Evolutionary conservation across 202 grass and related monocot genomes (phyloP), one percentile per base, ranked within the genome.

Genomic region (Schoenoplectus triqueter): DNA sequence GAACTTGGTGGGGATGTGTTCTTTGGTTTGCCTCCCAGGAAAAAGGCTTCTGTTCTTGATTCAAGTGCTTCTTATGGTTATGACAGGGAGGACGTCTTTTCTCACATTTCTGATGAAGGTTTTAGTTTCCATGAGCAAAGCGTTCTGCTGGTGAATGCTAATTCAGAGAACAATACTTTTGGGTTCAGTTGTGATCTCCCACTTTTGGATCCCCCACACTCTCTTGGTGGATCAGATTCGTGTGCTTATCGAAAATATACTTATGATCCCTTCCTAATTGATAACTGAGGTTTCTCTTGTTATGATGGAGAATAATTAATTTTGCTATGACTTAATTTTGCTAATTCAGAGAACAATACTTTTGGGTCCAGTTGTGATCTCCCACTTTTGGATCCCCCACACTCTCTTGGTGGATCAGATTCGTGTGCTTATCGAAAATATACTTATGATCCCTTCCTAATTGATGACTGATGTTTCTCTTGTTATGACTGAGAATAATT

Each of bases 71-170:
- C 81, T 83, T 63, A 39, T 44, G 20, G 39, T 44, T 83, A 21
- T 83, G 81, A 83, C 69, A 83, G 49, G 81, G 46, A 56, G 20
- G 70, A 70, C 15, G 31, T 31, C 31, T 66, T 81, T 66, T 70
- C 64, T 70, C 21, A 45, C 59, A 83, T 44, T 57, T 40, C 22
- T 10, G 81, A 83, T 70, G 81, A 7, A 55, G 65, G 70, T 44
- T 70, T 83, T 44, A 42, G 54, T 17, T 7, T 60, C 22, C 57
- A 69, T 17, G 81, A 66, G 13, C 48, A 11, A 57, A 83, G 64
- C 48, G 64, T 83, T 55, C 48, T 83, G 11, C 70, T 69, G 31
- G 65, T 57, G 51, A 83, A 70, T 15, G 65, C 69, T 49, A 68
- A 42, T 69, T 18, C 63, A 70, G 66, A 17, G 45, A 39, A 83